Evolutionary conservation across 306 rosid species (phyloP).

Genomic region (Malus sylvestris): DNA sequence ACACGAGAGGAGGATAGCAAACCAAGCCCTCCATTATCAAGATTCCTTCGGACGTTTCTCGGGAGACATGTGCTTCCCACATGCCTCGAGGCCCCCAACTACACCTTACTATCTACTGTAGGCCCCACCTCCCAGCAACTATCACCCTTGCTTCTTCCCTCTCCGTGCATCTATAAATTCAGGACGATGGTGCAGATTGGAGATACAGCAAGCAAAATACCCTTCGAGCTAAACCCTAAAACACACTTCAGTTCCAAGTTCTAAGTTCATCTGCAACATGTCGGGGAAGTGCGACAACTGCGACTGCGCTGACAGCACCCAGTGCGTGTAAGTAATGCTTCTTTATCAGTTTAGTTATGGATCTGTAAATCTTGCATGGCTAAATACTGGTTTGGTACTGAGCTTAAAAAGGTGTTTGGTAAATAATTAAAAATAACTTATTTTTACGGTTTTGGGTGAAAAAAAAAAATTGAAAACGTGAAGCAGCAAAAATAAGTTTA

Average conservation of each 20-base stretch:
- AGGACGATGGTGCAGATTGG: conserved; percentile 17
- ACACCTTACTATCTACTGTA: neutral
- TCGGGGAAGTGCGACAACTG: conserved; percentile 48
- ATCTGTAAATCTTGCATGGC: neutral
- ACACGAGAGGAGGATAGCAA: conserved; percentile 49
- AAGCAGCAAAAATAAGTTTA: no score
- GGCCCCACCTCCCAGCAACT: conserved; percentile 8
- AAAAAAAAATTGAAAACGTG: no score
- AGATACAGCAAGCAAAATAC: conserved; percentile 18
- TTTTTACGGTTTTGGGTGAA: no score
- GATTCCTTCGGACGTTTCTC: conserved; percentile 46
- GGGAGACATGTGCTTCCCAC: conserved; percentile 30
- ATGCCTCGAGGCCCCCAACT: conserved; percentile 25
- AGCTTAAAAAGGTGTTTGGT: no score
- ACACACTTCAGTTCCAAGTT: neutral
- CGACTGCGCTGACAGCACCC: conserved; percentile 53
- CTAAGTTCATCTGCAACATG: conserved; percentile 35
- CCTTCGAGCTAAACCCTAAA: neutral
- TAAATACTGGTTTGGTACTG: no score
- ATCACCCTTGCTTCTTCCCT: neutral
- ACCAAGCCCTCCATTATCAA: conserved; percentile 35
- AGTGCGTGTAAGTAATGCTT: conserved; percentile 51
- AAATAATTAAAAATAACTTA: no score
- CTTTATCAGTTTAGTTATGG: neutral
- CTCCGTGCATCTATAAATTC: conserved; percentile 50